These are phyloP conservation scores for Triglochin maritima DNA, from an alignment of 106 monocot genomes.

Conservation along the genomic window DNA sequence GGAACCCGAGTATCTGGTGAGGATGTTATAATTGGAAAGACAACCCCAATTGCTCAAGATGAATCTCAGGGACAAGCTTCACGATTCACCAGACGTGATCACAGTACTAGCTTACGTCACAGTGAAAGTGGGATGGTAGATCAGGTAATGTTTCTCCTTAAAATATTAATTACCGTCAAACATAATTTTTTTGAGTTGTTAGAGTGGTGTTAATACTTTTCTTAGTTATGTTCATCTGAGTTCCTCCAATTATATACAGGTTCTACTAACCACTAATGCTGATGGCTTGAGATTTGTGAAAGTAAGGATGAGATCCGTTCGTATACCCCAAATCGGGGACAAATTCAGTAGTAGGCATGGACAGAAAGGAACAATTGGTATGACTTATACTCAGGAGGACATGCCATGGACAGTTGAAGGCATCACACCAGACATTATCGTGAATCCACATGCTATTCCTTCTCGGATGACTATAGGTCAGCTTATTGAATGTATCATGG, in stretches of 20 bases:
- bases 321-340: conserved; percentile 97
- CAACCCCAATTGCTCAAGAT: conserved; percentile 90
- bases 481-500: conserved; percentile 99
- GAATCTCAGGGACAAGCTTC: conserved; percentile 91
- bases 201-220: background rate
- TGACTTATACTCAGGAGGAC: conserved; percentile 99
- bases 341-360: conserved; percentile 99
- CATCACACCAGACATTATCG: conserved; percentile 99
- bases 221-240: background rate
- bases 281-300: conserved; percentile 99
- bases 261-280: conserved; percentile 92
- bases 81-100: conserved; percentile 74
- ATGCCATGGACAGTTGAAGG: conserved; percentile 99
- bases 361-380: conserved; percentile 97
- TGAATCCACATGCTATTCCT: conserved; percentile 98
- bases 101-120: conserved; percentile 90
- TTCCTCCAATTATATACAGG: conserved; percentile 21
- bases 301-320: conserved; percentile 91
- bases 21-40: conserved; percentile 98
- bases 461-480: conserved; percentile 99
- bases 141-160: conserved; percentile 38
- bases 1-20: conserved; percentile 98
- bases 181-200: background rate
- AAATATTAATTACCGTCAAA: too few species aligned
- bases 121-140: conserved; percentile 99